Evolutionary conservation across 176 grass and related monocot genomes (phyloP).

Genomic region (Tillandsia leiboldiana): DNA sequence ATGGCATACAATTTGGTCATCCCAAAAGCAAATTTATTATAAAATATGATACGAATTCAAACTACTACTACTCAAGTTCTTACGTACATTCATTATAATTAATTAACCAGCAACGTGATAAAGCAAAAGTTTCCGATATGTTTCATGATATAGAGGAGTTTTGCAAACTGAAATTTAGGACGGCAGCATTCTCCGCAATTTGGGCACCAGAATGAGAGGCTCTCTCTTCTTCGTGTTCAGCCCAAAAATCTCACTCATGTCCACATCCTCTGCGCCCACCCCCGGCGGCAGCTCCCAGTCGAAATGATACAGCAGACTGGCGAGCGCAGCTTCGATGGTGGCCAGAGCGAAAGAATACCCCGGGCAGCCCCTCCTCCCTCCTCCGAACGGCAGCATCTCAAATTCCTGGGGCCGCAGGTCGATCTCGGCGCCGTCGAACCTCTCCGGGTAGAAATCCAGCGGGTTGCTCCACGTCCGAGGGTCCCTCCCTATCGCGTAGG

Average conservation of each 20-base stretch:
- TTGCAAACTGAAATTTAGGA: too few species aligned
- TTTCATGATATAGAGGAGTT: too few species aligned
- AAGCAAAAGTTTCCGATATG: too few species aligned
- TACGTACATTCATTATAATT: too few species aligned
- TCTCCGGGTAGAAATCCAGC: slow-evolving; percentile 19
- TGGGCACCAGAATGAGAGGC: neutral
- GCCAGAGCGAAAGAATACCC: slow-evolving; percentile 6
- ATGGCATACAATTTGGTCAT: too few species aligned
- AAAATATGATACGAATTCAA: too few species aligned
- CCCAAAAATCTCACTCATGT: slow-evolving; percentile 28
- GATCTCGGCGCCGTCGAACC: slow-evolving; percentile 8
- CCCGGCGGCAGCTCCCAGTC: slow-evolving; percentile 30
- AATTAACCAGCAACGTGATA: too few species aligned
- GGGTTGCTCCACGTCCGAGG: slow-evolving; percentile 21
- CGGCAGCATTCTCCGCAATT: too few species aligned
- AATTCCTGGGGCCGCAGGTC: slow-evolving; percentile 19
- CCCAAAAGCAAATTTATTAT: too few species aligned
- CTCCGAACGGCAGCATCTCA: slow-evolving; percentile 20
- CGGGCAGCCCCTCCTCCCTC: slow-evolving; percentile 30
- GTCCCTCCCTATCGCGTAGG: slow-evolving; percentile 20
- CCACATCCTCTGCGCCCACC: slow-evolving; percentile 3
- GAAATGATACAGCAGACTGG: slow-evolving; percentile 34
- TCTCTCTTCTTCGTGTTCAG: neutral
- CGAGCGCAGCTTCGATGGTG: slow-evolving; percentile 32
- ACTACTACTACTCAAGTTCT: too few species aligned